Percentiles rank a stretch among this genome's conserved stretches.
phyloP scores from a whole-genome alignment of 768 basidiomycete genomes.

The Hemileccinum rubropunctum region DNA sequence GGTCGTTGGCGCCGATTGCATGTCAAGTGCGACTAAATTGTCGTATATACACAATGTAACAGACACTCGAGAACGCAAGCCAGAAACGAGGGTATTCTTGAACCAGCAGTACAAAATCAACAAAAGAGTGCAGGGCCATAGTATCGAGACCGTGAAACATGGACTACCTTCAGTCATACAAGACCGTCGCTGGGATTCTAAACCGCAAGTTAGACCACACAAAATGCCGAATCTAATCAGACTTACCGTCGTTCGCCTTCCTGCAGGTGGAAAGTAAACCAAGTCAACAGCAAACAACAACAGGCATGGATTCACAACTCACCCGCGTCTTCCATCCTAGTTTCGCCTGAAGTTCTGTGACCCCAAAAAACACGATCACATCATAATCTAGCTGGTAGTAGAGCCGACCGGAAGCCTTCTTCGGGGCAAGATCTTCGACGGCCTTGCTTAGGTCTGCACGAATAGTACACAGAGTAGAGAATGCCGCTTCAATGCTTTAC shows the following conservation, averaged over 20 bases:
- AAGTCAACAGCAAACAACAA: background rate
- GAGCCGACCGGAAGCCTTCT: background rate
- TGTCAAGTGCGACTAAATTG: too few species aligned
- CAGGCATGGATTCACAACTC: background rate
- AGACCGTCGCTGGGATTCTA: slow-evolving; percentile 4
- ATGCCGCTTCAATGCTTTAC: background rate
- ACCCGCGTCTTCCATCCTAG: slow-evolving; percentile 11
- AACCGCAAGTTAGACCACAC: background rate
- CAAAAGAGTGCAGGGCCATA: too few species aligned
- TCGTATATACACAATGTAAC: too few species aligned
- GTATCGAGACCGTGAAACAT: too few species aligned
- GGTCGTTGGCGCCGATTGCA: too few species aligned
- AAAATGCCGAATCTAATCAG: too few species aligned
- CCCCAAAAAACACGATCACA: slow-evolving; percentile 11
- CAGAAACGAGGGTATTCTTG: background rate
- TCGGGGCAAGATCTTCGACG: background rate
- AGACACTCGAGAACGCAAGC: background rate
- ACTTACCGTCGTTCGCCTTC: slow-evolving; percentile 2
- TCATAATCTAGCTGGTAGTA: slow-evolving; percentile 15
- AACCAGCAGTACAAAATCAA: background rate
- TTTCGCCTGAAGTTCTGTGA: slow-evolving; percentile 6
- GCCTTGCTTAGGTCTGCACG: background rate
- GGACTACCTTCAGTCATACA: background rate
- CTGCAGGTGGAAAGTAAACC: background rate
- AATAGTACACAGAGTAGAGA: slow-evolving; percentile 5